Base-by-base conservation (phyloP, 805 yeast genomes). In the Nakazawaea siamensis region DNA sequence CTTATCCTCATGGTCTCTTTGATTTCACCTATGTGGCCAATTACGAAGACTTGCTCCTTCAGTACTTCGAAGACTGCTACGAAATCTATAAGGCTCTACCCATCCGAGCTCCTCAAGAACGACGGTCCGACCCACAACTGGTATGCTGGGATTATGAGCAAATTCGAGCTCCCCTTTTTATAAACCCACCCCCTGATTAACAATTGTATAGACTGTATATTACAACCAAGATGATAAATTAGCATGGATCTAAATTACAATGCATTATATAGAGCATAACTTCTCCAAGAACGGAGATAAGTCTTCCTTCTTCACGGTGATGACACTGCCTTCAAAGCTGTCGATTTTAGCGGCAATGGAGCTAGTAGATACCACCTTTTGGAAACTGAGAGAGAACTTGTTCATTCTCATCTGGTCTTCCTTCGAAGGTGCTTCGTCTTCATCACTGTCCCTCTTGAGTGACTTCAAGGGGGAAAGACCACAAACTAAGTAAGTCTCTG, bases 321-420 rank as follows among this genome's bases (percentile, higher is more conserved):
- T 86, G 16, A 92, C 84, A 3, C 97, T 77, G 43, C 94, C 83
- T 53, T 92, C 97, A 58, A 92, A 92, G 50, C 95, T 86, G 54
- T 92, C 97, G 42, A 92, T 82, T 48, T 90, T 70, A 14, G 87
- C 87, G 46, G 82, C 77, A 3, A 97, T 96, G 27, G 87, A 90
- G 5, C 95, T 82, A 15, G 73, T 73, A 29, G 67, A 68, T 1
- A 97, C 92, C 18, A 88, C 84, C 44, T 80, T 81, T 54, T 86
- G 96, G 55, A 92, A 92, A 24, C 95, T 95, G 39, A 80, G 73
- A 30, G 95, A 88, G 51, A 92, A 92, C 6, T 85, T 79, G 52
- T 92, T 90, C 33, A 80, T 59, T 24, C 40, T 37, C 31, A 33
- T 14, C 77, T 57, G 1, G 7, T 54, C 46, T 18, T 43, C 46